Conservation (phyloP, 768 basidiomycete species). For the Agaricus subrufescens region DNA sequence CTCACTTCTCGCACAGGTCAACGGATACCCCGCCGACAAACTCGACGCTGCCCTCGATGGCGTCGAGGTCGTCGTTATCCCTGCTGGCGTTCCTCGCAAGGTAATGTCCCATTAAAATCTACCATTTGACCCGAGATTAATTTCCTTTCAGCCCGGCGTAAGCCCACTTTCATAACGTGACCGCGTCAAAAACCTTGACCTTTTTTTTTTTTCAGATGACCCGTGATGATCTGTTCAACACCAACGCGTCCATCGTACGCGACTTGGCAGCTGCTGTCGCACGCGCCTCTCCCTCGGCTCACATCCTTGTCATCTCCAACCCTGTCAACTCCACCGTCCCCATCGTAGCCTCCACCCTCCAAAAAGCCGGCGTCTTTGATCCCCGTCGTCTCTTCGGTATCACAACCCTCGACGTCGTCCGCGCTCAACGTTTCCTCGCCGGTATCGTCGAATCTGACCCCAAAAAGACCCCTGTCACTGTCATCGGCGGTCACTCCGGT, state of each 20-base stretch:
- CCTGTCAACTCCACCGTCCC: slow-evolving; percentile 98
- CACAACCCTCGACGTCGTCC: slow-evolving; percentile 97
- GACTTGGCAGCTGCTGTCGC: slow-evolving; percentile 89
- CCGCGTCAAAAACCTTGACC: neutral
- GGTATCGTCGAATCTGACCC: slow-evolving; percentile 65
- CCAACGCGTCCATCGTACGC: slow-evolving; percentile 96
- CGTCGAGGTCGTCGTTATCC: slow-evolving; percentile 91
- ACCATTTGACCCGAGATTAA: slow-evolving; percentile 16
- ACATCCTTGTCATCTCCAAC: slow-evolving; percentile 97
- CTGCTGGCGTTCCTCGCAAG: slow-evolving; percentile 99
- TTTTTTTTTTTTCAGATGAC: slow-evolving; percentile 61
- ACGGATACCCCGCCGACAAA: slow-evolving; percentile 79
- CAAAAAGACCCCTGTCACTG: slow-evolving; percentile 66
- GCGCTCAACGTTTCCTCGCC: slow-evolving; percentile 86
- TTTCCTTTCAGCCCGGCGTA: slow-evolving; percentile 67
- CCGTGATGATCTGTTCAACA: slow-evolving; percentile 96
- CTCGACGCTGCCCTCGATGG: slow-evolving; percentile 88
- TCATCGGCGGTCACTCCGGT: slow-evolving; percentile 94
- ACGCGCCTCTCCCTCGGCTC: slow-evolving; percentile 85
- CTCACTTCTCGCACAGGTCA: slow-evolving; percentile 43
- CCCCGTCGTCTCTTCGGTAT: slow-evolving; percentile 90
- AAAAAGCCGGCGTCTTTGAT: slow-evolving; percentile 91
- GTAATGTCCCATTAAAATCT: slow-evolving; percentile 35
- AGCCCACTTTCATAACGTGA: slow-evolving; percentile 29
- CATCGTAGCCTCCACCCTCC: slow-evolving; percentile 88